Evolutionary conservation across 257 asterid species (phyloP).

Genomic region (Solanum lycopersicoides): DNA sequence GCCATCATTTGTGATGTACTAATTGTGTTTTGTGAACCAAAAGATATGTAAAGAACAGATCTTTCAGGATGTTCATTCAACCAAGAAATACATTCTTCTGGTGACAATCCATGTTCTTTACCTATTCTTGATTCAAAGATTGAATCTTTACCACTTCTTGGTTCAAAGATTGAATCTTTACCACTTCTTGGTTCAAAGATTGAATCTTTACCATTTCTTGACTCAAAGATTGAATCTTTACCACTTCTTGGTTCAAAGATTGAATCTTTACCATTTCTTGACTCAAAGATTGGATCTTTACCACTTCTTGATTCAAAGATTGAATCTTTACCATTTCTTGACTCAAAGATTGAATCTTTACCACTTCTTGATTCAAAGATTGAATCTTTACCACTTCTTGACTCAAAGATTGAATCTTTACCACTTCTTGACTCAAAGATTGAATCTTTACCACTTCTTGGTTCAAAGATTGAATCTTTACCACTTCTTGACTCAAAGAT

Average conservation of each 20-base stretch:
- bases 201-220: constrained; percentile 30
- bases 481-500: background rate
- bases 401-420: background rate
- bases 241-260: constrained; percentile 39
- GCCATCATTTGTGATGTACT: constrained; percentile 76
- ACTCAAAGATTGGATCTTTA: background rate
- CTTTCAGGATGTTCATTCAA: constrained; percentile 25
- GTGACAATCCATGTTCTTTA: constrained; percentile 49
- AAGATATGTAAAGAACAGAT: constrained; percentile 67
- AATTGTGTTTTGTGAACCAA: constrained; percentile 92
- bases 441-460: background rate
- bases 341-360: background rate
- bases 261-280: background rate
- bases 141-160: constrained; percentile 36
- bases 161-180: constrained; percentile 10
- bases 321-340: background rate
- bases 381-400: background rate
- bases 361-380: background rate
- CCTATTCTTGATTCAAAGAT: constrained; percentile 42
- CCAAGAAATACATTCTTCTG: constrained; percentile 66
- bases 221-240: constrained; percentile 19
- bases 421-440: background rate
- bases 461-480: background rate
- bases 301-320: background rate
- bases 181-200: background rate